A percentile compares a stretch with the other conserved stretches of the same genome.
These are phyloP conservation scores for Scenedesmus sp. DNA, from an alignment of 163 green algal genomes.

Conservation along the genomic window DNA sequence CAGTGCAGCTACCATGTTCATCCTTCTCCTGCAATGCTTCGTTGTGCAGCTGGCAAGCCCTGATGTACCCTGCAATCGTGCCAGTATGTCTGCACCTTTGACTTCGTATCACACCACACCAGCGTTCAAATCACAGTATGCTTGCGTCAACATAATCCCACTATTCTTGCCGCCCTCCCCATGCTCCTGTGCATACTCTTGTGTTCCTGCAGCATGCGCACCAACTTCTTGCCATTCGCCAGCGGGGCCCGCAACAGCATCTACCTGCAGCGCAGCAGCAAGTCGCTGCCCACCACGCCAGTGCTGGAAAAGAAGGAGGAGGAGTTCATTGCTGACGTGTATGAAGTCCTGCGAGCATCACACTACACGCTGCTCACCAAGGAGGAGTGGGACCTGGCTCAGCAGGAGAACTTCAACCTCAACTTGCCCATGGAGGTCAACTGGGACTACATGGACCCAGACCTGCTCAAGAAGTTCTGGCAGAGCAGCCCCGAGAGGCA, in stretches of 20 bases:
- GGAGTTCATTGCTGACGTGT: conserved; percentile 57
- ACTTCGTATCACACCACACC: too few species aligned
- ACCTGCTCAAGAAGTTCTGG: conserved; percentile 69
- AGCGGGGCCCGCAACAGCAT: conserved; percentile 33
- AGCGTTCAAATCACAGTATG: too few species aligned
- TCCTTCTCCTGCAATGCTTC: neutral
- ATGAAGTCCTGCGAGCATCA: conserved; percentile 51
- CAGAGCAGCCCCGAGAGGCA: conserved; percentile 9
- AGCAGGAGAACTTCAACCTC: conserved; percentile 55
- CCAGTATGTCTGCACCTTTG: too few species aligned
- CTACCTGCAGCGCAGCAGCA: conserved; percentile 52
- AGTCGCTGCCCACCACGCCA: conserved; percentile 20
- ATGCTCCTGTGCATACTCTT: neutral
- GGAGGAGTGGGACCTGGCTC: conserved; percentile 63
- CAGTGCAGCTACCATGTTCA: neutral
- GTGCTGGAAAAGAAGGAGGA: conserved; percentile 43
- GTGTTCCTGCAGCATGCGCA: conserved; percentile 35
- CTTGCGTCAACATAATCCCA: too few species aligned
- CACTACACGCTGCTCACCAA: conserved; percentile 66
- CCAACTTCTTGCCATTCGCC: conserved; percentile 54
- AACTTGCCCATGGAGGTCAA: conserved; percentile 59
- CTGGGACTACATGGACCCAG: conserved; percentile 66
- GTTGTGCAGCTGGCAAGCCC: too few species aligned
- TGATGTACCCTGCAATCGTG: too few species aligned
- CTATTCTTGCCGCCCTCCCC: neutral